Base-by-base conservation (phyloP, 2,329 filamentous ascomycete genomes). In the Coniochaeta sp. region DNA sequence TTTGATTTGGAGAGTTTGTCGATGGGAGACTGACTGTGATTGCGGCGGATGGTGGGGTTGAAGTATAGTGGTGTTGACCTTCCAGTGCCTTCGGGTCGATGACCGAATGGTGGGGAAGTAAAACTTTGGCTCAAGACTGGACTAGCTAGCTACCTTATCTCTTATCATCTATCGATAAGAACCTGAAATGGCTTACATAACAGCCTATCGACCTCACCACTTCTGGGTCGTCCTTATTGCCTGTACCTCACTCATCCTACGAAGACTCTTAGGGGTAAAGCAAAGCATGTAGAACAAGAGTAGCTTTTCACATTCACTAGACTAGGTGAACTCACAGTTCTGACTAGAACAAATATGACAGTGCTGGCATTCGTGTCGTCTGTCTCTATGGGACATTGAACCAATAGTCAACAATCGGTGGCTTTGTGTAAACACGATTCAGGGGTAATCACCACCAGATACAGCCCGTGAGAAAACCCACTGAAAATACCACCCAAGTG, bases 21-120 rank as follows among this genome's bases (percentile, higher is more conserved):
- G 28, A 31, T 31, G 9, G 28, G 28, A 31, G 28, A 31, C 28
- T 31, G 28, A 31, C 28, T 9, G 31, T 28, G 14, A 24, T 28
- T 56, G 54, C 28, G 17, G 1, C 8, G 4, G 54, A 56, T 56
- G 54, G 54, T n/a, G 28, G 33, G 33, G 26, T 56, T 34, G 28
- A 33, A 56, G 52, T 12, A 26, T 9, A 2, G 7, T 50, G 44
- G 19, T 5, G 47, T 52, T 52, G 47, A 31, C 12, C 47, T 52
- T 52, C 47, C 47, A 52, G 47, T 22, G 47, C 24, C 47, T 52
- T 56, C 54, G 54, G 54, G 54, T 28, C 34, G 54, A 56, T 56
- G 54, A 38, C 31, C 34, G 54, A 38, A 56, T 38, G 54, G 54
- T 26, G 54, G 54, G 54, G 54, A 28, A 36, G 33, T 31, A 56